phyloP scores from a whole-genome alignment of 1,284 basidiomycete genomes.

The Inonotus obliquus region DNA sequence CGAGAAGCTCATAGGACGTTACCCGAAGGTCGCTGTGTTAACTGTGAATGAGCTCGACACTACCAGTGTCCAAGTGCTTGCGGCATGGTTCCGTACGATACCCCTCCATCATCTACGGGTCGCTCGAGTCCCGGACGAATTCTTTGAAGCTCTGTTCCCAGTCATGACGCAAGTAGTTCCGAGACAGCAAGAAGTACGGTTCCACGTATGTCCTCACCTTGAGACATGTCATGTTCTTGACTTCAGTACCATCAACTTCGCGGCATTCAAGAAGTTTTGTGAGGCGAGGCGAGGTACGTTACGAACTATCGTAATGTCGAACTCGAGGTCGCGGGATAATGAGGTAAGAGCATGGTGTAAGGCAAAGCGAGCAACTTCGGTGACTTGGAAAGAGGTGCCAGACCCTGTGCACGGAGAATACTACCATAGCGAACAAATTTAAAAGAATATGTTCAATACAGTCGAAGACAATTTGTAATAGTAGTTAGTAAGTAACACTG shows the following conservation, averaged over 20 bases:
- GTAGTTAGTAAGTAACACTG: no score
- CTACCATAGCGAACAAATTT: no score
- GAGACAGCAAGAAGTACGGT: background rate
- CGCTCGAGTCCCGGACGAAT: background rate
- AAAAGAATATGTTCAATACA: no score
- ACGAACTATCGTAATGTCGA: background rate
- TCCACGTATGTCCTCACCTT: conserved; percentile 4
- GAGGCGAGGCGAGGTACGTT: background rate
- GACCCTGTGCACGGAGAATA: no score
- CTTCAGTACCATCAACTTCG: background rate
- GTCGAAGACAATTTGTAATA: background rate
- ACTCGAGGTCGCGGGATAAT: background rate
- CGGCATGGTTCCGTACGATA: conserved; percentile 6
- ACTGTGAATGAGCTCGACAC: conserved; percentile 4
- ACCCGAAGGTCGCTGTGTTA: conserved; percentile 12
- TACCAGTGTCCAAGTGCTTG: background rate
- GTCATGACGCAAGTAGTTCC: background rate
- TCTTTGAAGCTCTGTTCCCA: conserved; percentile 7
- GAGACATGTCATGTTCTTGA: conserved; percentile 2
- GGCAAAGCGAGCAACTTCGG: no score
- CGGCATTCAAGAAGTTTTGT: background rate
- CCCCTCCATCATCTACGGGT: conserved; percentile 11
- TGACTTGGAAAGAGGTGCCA: no score
- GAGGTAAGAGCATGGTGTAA: background rate
- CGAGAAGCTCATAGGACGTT: background rate